These are phyloP conservation scores for Aphanomyces astaci DNA, from an alignment of 352 stramenopile species.

Conservation along the genomic window DNA sequence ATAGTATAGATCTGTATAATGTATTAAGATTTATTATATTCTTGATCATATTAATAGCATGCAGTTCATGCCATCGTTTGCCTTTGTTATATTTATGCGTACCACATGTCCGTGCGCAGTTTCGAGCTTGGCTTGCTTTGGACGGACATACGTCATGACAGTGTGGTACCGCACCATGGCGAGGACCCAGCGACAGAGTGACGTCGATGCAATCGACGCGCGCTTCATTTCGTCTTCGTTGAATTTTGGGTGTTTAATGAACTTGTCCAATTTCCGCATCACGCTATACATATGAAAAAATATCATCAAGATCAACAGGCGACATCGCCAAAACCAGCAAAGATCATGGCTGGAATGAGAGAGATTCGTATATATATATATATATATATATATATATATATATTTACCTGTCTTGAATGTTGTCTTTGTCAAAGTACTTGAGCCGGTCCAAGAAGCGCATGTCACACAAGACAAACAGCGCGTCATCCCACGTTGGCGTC, in stretches of 20 bases:
- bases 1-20: too few species aligned
- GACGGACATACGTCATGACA: constrained; percentile 50
- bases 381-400: too few species aligned
- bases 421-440: constrained; percentile 49
- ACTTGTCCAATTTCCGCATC: constrained; percentile 53
- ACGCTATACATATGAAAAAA: constrained; percentile 25
- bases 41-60: too few species aligned
- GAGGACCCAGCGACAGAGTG: constrained; percentile 64
- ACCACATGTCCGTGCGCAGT: constrained; percentile 38
- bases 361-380: too few species aligned
- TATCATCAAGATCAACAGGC: too few species aligned
- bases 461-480: constrained; percentile 51
- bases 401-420: constrained; percentile 21
- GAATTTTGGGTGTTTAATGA: constrained; percentile 58
- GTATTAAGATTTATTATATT: too few species aligned
- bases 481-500: constrained; percentile 56
- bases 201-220: constrained; percentile 57
- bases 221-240: constrained; percentile 72
- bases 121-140: constrained; percentile 42
- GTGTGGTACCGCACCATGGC: constrained; percentile 60
- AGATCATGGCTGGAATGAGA: too few species aligned
- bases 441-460: constrained; percentile 62
- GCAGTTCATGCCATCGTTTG: too few species aligned
- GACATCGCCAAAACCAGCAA: too few species aligned
- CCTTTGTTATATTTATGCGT: too few species aligned